Conservation (phyloP, 345 rosid genomes). For the Firmiana major region DNA sequence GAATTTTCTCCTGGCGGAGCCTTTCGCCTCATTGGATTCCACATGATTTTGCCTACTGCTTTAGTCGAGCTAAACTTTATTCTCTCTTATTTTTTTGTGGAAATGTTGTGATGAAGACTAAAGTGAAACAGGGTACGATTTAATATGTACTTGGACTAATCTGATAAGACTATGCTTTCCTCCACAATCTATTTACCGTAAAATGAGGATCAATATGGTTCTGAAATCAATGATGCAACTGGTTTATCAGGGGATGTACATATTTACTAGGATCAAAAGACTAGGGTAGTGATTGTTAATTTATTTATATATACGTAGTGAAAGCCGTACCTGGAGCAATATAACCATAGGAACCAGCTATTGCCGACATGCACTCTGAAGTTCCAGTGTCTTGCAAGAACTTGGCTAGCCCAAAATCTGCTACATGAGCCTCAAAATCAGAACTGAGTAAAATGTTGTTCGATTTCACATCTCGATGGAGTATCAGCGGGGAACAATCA, state of each 20-base stretch:
- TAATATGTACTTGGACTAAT: not conserved
- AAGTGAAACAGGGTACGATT: not conserved
- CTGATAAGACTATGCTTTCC: not conserved
- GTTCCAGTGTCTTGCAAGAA: conserved; percentile 72
- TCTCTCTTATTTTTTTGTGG: not conserved
- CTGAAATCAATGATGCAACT: not conserved
- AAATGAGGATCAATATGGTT: not conserved
- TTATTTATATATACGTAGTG: not conserved
- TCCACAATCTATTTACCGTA: not conserved
- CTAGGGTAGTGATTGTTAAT: not conserved
- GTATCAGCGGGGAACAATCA: conserved; percentile 82
- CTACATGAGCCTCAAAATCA: conserved; percentile 90
- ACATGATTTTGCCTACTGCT: conserved; percentile 1
- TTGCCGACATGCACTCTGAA: conserved; percentile 94
- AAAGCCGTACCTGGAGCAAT: conserved; percentile 80
- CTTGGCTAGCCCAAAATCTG: conserved; percentile 94
- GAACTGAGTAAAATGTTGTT: conserved; percentile 84
- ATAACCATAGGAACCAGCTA: conserved; percentile 95
- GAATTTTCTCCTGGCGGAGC: conserved; percentile 24
- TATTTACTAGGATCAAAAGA: not conserved
- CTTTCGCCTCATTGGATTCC: conserved; percentile 17
- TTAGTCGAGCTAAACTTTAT: not conserved
- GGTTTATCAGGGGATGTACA: not conserved
- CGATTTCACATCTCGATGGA: conserved; percentile 90
- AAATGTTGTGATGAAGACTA: not conserved